These are phyloP conservation scores for Lactarius hatsudake DNA, from an alignment of 768 basidiomycete species.

Conservation along the genomic window DNA sequence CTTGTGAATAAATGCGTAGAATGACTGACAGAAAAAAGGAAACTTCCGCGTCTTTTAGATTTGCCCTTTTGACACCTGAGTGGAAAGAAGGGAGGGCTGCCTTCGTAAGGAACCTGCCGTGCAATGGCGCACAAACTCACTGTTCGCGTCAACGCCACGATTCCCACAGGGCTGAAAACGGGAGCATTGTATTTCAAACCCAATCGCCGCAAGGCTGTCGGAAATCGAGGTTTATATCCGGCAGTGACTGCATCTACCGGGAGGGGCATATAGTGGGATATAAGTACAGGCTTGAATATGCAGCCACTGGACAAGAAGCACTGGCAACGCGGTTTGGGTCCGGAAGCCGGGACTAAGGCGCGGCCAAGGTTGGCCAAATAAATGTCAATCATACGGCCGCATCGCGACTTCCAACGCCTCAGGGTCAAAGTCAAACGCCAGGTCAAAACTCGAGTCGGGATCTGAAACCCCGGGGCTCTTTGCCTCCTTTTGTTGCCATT, in stretches of 20 bases:
- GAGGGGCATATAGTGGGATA: background rate
- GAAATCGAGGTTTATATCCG: background rate
- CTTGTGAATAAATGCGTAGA: too few species aligned
- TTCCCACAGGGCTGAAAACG: background rate
- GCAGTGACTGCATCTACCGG: background rate
- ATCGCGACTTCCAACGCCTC: conserved; percentile 21
- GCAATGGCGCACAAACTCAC: background rate
- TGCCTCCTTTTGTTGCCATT: background rate
- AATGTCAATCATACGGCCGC: conserved; percentile 13
- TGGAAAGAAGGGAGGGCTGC: too few species aligned
- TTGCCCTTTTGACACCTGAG: too few species aligned
- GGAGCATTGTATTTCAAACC: background rate
- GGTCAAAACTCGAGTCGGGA: conserved; percentile 22
- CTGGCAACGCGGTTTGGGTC: background rate
- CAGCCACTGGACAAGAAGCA: background rate
- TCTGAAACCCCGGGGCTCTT: background rate
- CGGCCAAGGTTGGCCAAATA: background rate
- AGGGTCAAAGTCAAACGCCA: conserved; percentile 22
- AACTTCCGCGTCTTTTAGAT: too few species aligned
- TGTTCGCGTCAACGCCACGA: background rate
- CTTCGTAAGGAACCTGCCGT: background rate
- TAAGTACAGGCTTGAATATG: background rate
- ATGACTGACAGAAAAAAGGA: too few species aligned
- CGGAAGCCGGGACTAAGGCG: background rate
- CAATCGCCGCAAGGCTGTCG: background rate